Evolutionary conservation across 805 yeast species (phyloP).

Genomic region (Wickerhamiella australiensis): DNA sequence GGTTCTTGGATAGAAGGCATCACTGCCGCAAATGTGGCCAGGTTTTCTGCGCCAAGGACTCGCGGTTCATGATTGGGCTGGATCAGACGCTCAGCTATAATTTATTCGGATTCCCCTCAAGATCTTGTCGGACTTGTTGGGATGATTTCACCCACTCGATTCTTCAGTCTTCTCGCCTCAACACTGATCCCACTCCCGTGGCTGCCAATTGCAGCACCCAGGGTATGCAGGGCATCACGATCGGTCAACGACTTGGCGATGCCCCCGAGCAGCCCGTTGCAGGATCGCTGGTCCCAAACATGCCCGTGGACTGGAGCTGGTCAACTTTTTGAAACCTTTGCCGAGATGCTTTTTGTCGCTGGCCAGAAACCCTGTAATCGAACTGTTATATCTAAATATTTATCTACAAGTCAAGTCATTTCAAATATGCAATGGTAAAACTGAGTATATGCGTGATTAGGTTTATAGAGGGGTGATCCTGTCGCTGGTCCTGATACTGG

Average conservation of each 20-base stretch:
- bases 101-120: constrained; percentile 51
- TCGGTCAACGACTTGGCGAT: constrained; percentile 16
- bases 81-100: constrained; percentile 42
- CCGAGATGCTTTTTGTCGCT: not conserved
- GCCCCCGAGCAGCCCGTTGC: constrained; percentile 23
- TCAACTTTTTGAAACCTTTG: constrained; percentile 41
- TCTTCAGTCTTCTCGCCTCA: constrained; percentile 26
- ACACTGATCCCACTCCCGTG: constrained; percentile 13
- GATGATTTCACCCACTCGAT: constrained; percentile 44
- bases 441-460: too few species aligned
- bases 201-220: constrained; percentile 5
- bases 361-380: not conserved
- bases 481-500: too few species aligned
- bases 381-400: not conserved
- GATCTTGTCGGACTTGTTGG: constrained; percentile 60
- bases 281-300: constrained; percentile 29
- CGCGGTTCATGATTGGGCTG: constrained; percentile 43
- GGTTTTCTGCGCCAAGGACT: constrained; percentile 60
- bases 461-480: too few species aligned
- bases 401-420: not conserved
- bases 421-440: not conserved
- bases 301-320: constrained; percentile 76
- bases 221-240: constrained; percentile 13
- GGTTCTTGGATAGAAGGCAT: constrained; percentile 67
- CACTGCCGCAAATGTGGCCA: constrained; percentile 83